Evolutionary conservation across 495 filamentous ascomycete species (phyloP).

Genomic region (Annulohypoxylon nitens): DNA sequence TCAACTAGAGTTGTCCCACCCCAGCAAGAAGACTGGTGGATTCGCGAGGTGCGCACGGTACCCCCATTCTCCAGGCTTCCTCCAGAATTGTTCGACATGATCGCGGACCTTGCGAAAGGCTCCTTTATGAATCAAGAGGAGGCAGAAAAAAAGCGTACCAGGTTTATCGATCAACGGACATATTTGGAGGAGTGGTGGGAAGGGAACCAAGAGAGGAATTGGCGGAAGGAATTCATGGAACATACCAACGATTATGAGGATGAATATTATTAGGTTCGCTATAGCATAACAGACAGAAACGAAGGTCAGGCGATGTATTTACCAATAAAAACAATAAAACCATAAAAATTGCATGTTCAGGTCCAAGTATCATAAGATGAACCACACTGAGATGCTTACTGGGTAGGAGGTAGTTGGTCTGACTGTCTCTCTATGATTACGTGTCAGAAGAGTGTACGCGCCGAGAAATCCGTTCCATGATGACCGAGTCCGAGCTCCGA

Average conservation of each 20-base stretch:
- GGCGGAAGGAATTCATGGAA: too few relatives aligned
- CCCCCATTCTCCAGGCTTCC: slow-evolving; percentile 28
- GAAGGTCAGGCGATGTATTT: too few relatives aligned
- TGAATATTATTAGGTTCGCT: too few relatives aligned
- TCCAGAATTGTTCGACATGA: slow-evolving; percentile 45
- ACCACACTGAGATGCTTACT: neutral
- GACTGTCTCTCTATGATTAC: neutral
- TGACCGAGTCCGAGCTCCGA: slow-evolving; percentile 43
- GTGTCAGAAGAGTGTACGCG: neutral
- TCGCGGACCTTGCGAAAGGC: slow-evolving; percentile 37
- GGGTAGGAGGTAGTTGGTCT: neutral
- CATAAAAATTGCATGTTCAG: too few relatives aligned
- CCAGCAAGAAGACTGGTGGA: slow-evolving; percentile 62
- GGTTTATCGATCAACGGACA: too few relatives aligned
- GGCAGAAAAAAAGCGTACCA: too few relatives aligned
- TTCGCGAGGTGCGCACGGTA: slow-evolving; percentile 43
- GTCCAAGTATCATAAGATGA: too few relatives aligned
- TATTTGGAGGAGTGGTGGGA: too few relatives aligned
- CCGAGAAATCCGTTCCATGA: slow-evolving; percentile 30
- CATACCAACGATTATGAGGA: too few relatives aligned
- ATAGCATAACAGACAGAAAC: too few relatives aligned
- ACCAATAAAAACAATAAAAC: too few relatives aligned
- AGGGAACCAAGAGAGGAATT: too few relatives aligned
- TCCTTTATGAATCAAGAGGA: slow-evolving; percentile 46
- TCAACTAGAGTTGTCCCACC: slow-evolving; percentile 70